Conservation (phyloP, 192 early-diverging fungal genomes). For the Backusella psychrophila region DNA sequence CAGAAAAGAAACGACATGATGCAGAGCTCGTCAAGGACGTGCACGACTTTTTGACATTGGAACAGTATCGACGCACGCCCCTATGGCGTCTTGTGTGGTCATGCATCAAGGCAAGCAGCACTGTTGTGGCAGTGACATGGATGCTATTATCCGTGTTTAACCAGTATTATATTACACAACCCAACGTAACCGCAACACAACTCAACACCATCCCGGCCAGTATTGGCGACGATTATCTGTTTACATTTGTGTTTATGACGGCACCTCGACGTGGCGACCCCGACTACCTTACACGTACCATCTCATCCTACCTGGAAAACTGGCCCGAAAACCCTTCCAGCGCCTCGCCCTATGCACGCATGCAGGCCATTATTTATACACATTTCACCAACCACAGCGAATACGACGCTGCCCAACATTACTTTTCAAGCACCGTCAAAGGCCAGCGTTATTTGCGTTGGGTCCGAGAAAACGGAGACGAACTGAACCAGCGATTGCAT, state of each 20-base stretch:
- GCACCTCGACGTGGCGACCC: conserved; percentile 43
- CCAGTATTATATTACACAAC: conserved; percentile 15
- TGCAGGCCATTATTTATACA: conserved; percentile 49
- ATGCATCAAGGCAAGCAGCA: conserved; percentile 4
- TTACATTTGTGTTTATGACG: conserved; percentile 49
- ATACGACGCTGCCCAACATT: conserved; percentile 35
- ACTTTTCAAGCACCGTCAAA: conserved; percentile 37
- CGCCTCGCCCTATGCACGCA: conserved; percentile 42
- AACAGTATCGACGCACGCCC: conserved; percentile 19
- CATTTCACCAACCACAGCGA: conserved; percentile 46
- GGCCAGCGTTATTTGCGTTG: conserved; percentile 46
- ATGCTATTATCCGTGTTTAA: conserved; percentile 33
- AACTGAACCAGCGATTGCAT: conserved; percentile 48
- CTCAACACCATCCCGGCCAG: not conserved
- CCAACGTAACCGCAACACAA: conserved; percentile 17
- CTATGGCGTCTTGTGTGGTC: conserved; percentile 29
- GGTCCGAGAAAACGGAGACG: conserved; percentile 40
- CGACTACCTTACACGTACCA: conserved; percentile 40
- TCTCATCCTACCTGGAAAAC: conserved; percentile 43
- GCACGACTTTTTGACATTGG: not conserved
- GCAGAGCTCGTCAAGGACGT: not conserved
- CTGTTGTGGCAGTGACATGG: conserved; percentile 18
- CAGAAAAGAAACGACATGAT: conserved; percentile 3
- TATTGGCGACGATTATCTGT: conserved; percentile 30
- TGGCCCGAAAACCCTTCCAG: conserved; percentile 35